Conservation (phyloP, 176 grass and related monocot species). For the Triticum aestivum region IWGSC_CS_RefSeq_v2.1 NC_057795.1:552381213-552381712, state of each 20-base stretch:
- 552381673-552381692: not conserved
- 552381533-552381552: not conserved
- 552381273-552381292: too few relatives aligned
- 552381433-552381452: too few relatives aligned
- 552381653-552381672: slow-evolving; percentile 16
- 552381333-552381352: too few relatives aligned
- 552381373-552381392: too few relatives aligned
- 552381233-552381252: not conserved
- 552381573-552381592: not conserved
- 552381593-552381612: not conserved
- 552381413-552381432: too few relatives aligned
- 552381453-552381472: too few relatives aligned
- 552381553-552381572: not conserved
- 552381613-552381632: not conserved
- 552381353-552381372: too few relatives aligned
- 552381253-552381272: not conserved
- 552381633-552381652: slow-evolving; percentile 25
- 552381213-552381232: not conserved
- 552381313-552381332: too few relatives aligned
- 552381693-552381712: not conserved
- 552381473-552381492: not conserved
- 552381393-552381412: too few relatives aligned
- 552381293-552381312: too few relatives aligned
- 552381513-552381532: not conserved
- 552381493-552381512: not conserved